Conservation (phyloP, 2,329 filamentous ascomycete genomes). For the Hypocrella siamensis region DNA sequence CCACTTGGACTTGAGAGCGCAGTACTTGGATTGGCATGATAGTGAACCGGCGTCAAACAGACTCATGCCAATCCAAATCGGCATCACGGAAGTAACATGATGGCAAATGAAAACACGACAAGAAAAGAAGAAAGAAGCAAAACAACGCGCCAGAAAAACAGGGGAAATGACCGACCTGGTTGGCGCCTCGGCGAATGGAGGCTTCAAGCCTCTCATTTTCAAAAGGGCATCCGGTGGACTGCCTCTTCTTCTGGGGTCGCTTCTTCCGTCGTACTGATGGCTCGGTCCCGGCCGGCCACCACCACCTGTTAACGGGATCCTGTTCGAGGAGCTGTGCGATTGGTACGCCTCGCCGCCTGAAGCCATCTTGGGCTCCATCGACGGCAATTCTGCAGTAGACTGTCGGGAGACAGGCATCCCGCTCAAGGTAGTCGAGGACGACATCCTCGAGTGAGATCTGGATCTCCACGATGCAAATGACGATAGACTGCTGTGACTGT, state of each 20-base stretch:
- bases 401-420: conserved; percentile 19
- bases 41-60: no score
- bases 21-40: no score
- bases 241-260: conserved; percentile 1
- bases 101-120: background rate
- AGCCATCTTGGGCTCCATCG: conserved; percentile 19
- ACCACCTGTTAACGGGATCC: background rate
- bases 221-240: conserved; percentile 13
- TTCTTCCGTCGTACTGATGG: background rate
- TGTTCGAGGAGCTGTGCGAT: conserved; percentile 2
- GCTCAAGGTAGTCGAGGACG: conserved; percentile 35
- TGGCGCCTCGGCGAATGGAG: background rate
- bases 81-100: background rate
- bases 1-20: no score
- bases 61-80: no score
- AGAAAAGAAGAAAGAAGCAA: background rate
- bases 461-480: conserved; percentile 32
- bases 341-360: conserved; percentile 9
- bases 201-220: conserved; percentile 5
- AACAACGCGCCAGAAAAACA: background rate
- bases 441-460: conserved; percentile 33
- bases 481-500: conserved; percentile 36
- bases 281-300: background rate
- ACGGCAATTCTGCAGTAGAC: conserved; percentile 20
- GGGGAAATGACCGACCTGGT: conserved; percentile 3